A percentile compares a stretch with the other conserved stretches of the same genome.
phyloP scores from a whole-genome alignment of 139 green algal genomes.

The Mesotaenium endlicherianum region DNA sequence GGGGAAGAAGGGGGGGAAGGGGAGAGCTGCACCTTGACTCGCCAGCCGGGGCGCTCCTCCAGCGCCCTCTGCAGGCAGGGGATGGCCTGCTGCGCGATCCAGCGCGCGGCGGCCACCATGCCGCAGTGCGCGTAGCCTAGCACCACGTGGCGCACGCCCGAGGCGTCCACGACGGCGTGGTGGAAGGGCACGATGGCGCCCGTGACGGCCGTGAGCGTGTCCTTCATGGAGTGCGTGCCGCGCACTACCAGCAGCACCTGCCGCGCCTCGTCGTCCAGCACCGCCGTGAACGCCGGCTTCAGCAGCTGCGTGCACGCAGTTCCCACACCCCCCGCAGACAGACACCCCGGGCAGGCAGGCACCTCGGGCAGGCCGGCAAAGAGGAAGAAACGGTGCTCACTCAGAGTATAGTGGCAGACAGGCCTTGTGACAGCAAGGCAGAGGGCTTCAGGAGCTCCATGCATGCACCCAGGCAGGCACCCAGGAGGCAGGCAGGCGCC shows the following conservation, averaged over 20 bases:
- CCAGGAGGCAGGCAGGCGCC: not conserved
- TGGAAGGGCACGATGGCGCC: conserved; percentile 53
- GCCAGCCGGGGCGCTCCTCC: not conserved
- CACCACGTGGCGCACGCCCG: conserved; percentile 38
- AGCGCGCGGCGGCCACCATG: conserved; percentile 56
- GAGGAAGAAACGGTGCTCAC: too few relatives aligned
- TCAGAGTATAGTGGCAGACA: too few relatives aligned
- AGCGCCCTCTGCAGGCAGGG: not conserved
- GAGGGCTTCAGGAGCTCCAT: too few relatives aligned
- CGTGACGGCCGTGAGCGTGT: conserved; percentile 57
- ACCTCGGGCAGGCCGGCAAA: too few relatives aligned
- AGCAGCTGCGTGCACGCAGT: too few relatives aligned
- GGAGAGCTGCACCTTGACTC: conserved; percentile 24
- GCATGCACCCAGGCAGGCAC: not conserved
- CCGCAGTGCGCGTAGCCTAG: conserved; percentile 60
- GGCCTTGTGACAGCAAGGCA: too few relatives aligned
- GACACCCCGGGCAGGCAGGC: too few relatives aligned
- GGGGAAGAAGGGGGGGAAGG: not conserved
- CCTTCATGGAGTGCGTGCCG: conserved; percentile 58
- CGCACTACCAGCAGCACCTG: conserved; percentile 55
- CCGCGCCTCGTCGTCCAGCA: conserved; percentile 36
- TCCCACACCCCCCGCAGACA: too few relatives aligned
- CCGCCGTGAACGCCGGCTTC: conserved; percentile 55
- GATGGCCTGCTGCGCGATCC: conserved; percentile 21
- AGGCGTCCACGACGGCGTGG: conserved; percentile 48